Evolutionary conservation across 1,139 yeast species (phyloP).

Genomic region (Taphrina communis): DNA sequence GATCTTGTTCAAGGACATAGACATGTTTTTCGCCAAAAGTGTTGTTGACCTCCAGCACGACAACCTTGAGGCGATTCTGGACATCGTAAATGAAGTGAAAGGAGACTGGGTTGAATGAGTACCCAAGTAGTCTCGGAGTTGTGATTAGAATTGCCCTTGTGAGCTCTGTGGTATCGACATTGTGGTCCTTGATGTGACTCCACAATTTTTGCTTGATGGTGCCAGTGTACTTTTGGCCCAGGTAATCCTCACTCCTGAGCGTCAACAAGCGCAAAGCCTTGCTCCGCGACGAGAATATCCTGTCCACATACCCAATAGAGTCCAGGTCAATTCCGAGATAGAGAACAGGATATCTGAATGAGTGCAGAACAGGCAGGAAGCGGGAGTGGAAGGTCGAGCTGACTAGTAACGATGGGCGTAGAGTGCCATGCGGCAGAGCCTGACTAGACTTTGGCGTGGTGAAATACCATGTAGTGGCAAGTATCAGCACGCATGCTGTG

Average conservation of each 20-base stretch:
- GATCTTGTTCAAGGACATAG: conserved; percentile 31
- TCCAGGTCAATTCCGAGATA: conserved; percentile 32
- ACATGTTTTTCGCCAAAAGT: conserved; percentile 40
- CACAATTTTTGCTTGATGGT: conserved; percentile 33
- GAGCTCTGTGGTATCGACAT: conserved; percentile 14
- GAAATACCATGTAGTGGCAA: conserved; percentile 4
- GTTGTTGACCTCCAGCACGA: conserved; percentile 39
- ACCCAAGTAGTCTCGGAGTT: conserved; percentile 39
- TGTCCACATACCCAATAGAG: conserved; percentile 17
- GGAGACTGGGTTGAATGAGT: conserved; percentile 41
- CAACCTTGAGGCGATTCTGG: conserved; percentile 7
- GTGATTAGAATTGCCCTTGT: conserved; percentile 20
- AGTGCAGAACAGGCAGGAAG: conserved; percentile 35
- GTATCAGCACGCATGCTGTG: not conserved
- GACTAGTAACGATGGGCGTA: conserved; percentile 9
- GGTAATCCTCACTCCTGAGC: conserved; percentile 20
- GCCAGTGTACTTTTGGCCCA: conserved; percentile 21
- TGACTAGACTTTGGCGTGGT: not conserved
- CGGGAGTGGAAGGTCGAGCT: conserved; percentile 35
- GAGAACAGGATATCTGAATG: conserved; percentile 34
- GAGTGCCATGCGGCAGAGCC: not conserved
- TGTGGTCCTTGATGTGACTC: conserved; percentile 31
- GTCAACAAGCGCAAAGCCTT: conserved; percentile 24
- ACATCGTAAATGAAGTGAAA: conserved; percentile 33
- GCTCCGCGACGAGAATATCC: conserved; percentile 1